Conservation (phyloP, 208 protist genomes). For the Angomonas deanei region DNA sequence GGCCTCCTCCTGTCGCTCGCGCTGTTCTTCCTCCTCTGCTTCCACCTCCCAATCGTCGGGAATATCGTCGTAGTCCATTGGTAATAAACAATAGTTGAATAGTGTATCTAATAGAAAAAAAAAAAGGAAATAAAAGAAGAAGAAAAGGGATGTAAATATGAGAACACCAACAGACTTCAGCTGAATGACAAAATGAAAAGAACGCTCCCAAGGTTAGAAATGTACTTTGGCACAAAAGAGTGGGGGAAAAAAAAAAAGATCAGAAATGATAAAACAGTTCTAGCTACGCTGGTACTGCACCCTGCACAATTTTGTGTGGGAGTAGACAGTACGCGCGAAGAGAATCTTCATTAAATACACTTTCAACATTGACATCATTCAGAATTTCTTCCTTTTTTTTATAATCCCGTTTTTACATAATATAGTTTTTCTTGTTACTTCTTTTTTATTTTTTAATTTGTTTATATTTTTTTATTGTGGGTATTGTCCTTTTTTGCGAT, state of each 20-base stretch:
- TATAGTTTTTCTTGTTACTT: neutral
- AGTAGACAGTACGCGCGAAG: too few relatives aligned
- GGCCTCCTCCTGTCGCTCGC: conserved; percentile 40
- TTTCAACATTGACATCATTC: too few relatives aligned
- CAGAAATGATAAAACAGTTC: too few relatives aligned
- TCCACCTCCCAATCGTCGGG: conserved; percentile 85
- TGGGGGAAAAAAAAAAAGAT: too few relatives aligned
- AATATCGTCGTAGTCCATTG: conserved; percentile 64
- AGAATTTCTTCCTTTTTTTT: neutral
- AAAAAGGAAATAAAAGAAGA: conserved; percentile 8
- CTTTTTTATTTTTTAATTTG: conserved; percentile 6
- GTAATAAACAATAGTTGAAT: conserved; percentile 2
- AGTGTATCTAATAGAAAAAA: neutral
- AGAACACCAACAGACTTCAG: too few relatives aligned
- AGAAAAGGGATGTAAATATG: neutral
- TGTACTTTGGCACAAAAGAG: too few relatives aligned
- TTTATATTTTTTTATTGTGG: neutral
- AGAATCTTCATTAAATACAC: too few relatives aligned
- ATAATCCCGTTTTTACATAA: neutral
- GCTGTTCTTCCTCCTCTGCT: conserved; percentile 51
- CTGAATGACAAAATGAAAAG: too few relatives aligned
- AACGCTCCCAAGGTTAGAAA: too few relatives aligned
- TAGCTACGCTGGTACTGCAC: too few relatives aligned
- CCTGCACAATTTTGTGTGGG: too few relatives aligned
- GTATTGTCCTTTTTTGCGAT: neutral